Evolutionary conservation across 768 basidiomycete genomes (phyloP).

Genomic region (Kwoniella newhampshirensis): DNA sequence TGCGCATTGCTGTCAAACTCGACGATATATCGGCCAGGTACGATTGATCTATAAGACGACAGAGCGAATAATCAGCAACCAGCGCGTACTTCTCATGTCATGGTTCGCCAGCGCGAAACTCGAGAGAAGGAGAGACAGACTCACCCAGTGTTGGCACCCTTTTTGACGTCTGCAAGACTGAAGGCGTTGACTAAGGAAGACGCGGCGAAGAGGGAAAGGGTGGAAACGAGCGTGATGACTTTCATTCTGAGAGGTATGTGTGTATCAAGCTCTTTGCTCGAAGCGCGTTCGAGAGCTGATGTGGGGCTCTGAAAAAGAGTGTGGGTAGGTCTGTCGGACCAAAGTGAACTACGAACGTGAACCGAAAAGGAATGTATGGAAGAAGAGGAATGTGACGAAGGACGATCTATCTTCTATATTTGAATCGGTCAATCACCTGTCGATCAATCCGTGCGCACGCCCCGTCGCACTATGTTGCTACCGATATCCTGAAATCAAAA

Average conservation of each 20-base stretch:
- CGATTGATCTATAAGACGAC: conserved; percentile 15
- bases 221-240: conserved; percentile 7
- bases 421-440: too few relatives aligned
- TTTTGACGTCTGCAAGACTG: conserved; percentile 12
- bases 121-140: neutral
- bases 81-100: neutral
- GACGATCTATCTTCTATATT: too few relatives aligned
- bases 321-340: too few relatives aligned
- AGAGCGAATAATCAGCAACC: neutral
- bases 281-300: too few relatives aligned
- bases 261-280: too few relatives aligned
- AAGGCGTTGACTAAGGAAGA: conserved; percentile 9
- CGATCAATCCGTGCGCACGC: too few relatives aligned
- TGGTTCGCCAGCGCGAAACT: neutral
- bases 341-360: too few relatives aligned
- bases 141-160: conserved; percentile 15
- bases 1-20: conserved; percentile 58
- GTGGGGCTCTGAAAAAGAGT: too few relatives aligned
- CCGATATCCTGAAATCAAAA: too few relatives aligned
- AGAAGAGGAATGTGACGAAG: too few relatives aligned
- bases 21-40: conserved; percentile 63
- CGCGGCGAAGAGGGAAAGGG: neutral
- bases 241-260: conserved; percentile 6
- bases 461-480: too few relatives aligned
- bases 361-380: too few relatives aligned